phyloP scores from a whole-genome alignment of 345 rosid species.

The Physaria fendleri region DNA sequence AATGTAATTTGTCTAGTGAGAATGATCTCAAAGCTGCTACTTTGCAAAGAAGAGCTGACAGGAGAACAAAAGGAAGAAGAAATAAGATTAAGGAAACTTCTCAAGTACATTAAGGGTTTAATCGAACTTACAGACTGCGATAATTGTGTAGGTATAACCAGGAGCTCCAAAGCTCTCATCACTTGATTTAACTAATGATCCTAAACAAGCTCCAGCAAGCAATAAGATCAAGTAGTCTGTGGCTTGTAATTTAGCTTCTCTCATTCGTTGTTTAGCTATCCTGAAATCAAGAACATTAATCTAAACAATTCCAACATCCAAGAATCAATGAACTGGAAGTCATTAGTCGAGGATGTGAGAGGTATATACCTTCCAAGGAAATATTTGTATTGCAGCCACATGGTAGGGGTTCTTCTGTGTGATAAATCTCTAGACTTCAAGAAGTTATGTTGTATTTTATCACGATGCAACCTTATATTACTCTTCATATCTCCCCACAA shows the following conservation, averaged over 20 bases:
- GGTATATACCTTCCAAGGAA: slow-evolving; percentile 78
- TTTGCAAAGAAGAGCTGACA: slow-evolving; percentile 88
- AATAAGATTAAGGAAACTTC: not conserved
- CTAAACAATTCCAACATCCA: not conserved
- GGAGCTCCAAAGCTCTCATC: slow-evolving; percentile 71
- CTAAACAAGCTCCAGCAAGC: slow-evolving; percentile 95
- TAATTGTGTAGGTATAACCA: slow-evolving; percentile 75
- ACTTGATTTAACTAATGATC: slow-evolving; percentile 49
- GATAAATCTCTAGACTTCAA: slow-evolving; percentile 61
- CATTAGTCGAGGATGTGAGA: not conserved
- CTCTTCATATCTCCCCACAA: slow-evolving; percentile 77
- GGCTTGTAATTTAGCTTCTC: slow-evolving; percentile 77
- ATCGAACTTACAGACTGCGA: slow-evolving; percentile 76
- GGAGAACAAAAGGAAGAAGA: not conserved
- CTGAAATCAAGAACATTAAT: slow-evolving; percentile 43
- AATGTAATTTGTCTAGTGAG: slow-evolving; percentile 79
- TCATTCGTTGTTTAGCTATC: slow-evolving; percentile 71
- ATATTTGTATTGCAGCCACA: slow-evolving; percentile 61
- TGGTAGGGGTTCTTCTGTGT: slow-evolving; percentile 61
- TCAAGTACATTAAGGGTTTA: too few relatives aligned
- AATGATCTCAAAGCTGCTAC: slow-evolving; percentile 87
- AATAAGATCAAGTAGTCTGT: slow-evolving; percentile 75
- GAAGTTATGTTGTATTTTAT: slow-evolving; percentile 60
- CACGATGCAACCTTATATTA: slow-evolving; percentile 54
- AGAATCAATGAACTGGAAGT: not conserved